Percentiles rank a stretch among this genome's conserved stretches.
These are phyloP conservation scores for Rutstroemia sp. DNA, from an alignment of 2,329 filamentous ascomycete species.

Conservation along the genomic window DNA sequence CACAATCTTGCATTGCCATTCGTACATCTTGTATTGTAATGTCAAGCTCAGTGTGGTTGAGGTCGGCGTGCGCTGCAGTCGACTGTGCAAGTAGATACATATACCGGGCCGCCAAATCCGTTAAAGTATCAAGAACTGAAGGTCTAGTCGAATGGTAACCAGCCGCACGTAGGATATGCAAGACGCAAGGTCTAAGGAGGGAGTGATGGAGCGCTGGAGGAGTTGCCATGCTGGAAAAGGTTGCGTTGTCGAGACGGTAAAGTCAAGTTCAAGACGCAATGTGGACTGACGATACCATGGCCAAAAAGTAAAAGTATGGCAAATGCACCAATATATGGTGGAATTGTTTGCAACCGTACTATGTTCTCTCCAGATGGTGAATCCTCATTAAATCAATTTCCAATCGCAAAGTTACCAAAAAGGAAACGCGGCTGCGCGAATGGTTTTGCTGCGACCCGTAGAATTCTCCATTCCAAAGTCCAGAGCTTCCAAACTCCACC, in stretches of 20 bases:
- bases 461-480: constrained; percentile 3
- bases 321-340: too few relatives aligned
- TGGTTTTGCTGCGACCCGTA: constrained; percentile 9
- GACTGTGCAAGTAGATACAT: constrained; percentile 65
- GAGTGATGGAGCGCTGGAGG: constrained; percentile 57
- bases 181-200: constrained; percentile 75
- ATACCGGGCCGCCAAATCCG: constrained; percentile 79
- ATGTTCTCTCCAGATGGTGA: not conserved
- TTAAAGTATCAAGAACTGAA: constrained; percentile 78
- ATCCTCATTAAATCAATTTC: not conserved
- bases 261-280: constrained; percentile 17
- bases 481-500: not conserved
- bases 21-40: constrained; percentile 71
- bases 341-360: not conserved
- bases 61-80: constrained; percentile 61
- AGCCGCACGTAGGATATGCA: constrained; percentile 85
- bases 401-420: constrained; percentile 2
- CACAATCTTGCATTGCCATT: constrained; percentile 76
- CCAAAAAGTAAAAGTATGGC: constrained; percentile 2
- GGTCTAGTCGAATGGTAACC: constrained; percentile 81
- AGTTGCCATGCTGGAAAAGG: constrained; percentile 31
- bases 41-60: constrained; percentile 53
- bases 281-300: constrained; percentile 21
- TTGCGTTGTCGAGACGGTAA: constrained; percentile 2
- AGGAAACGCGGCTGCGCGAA: constrained; percentile 4